A percentile compares a stretch with the other conserved stretches of the same genome.
phyloP scores from a whole-genome alignment of 2,329 filamentous ascomycete genomes.

The Fusarium pilosicola region DNA sequence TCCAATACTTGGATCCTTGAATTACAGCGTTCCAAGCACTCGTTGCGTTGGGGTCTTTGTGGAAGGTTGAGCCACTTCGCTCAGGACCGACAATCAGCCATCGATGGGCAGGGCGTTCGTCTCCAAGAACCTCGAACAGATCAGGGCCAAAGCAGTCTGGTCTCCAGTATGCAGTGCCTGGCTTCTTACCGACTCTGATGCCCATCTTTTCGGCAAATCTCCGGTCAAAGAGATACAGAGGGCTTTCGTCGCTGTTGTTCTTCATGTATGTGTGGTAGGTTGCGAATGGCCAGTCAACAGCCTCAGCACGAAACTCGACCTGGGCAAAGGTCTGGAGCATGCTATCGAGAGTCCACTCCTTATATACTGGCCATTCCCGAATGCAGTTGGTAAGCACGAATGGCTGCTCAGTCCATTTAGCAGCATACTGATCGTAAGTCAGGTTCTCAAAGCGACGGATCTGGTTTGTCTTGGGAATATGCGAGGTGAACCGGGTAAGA shows the following conservation, averaged over 20 bases:
- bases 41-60: constrained; percentile 80
- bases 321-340: constrained; percentile 72
- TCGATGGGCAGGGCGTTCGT: constrained; percentile 83
- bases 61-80: constrained; percentile 91
- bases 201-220: constrained; percentile 88
- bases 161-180: constrained; percentile 74
- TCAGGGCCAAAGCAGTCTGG: constrained; percentile 89
- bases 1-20: constrained; percentile 94
- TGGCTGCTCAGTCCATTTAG: constrained; percentile 79
- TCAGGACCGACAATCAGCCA: constrained; percentile 94
- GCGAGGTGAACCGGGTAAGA: constrained; percentile 71
- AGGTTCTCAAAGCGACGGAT: constrained; percentile 78
- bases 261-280: constrained; percentile 86
- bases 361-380: constrained; percentile 81
- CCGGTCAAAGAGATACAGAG: constrained; percentile 91
- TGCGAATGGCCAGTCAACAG: constrained; percentile 89
- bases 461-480: constrained; percentile 78
- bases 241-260: constrained; percentile 84
- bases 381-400: constrained; percentile 89
- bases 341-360: constrained; percentile 76
- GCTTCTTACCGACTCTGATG: constrained; percentile 67
- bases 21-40: constrained; percentile 96
- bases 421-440: constrained; percentile 76
- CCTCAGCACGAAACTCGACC: constrained; percentile 85
- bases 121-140: constrained; percentile 80